phyloP scores from a whole-genome alignment of 768 basidiomycete species.

The Amanita pseudoporphyria region DNA sequence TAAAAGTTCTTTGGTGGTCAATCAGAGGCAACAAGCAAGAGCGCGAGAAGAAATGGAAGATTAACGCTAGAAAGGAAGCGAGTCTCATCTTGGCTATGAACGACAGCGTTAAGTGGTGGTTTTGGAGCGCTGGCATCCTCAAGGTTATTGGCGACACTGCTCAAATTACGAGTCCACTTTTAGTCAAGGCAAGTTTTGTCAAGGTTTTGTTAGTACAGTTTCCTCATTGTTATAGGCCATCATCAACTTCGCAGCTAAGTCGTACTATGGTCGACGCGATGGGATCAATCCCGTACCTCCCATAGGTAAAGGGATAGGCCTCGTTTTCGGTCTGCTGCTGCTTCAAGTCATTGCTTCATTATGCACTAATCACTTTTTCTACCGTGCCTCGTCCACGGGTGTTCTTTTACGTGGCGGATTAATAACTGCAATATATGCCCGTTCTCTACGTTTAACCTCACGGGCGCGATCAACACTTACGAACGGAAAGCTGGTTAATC shows the following conservation, averaged over 20 bases:
- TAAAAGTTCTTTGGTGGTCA: constrained; percentile 51
- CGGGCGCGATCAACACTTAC: constrained; percentile 72
- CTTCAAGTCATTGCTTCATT: constrained; percentile 63
- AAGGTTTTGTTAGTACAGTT: not conserved
- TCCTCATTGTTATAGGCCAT: constrained; percentile 35
- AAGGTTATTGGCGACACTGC: constrained; percentile 61
- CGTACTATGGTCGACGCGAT: constrained; percentile 38
- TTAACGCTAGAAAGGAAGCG: constrained; percentile 49
- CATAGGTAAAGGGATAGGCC: constrained; percentile 58
- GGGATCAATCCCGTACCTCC: constrained; percentile 26
- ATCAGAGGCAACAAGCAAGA: constrained; percentile 40
- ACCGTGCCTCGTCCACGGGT: constrained; percentile 61
- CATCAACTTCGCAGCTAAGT: constrained; percentile 58
- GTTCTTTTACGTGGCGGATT: constrained; percentile 78
- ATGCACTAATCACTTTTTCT: constrained; percentile 77
- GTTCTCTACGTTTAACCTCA: constrained; percentile 66
- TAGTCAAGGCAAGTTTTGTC: constrained; percentile 56
- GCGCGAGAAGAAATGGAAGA: constrained; percentile 56
- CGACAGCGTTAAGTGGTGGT: constrained; percentile 68
- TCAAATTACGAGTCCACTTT: constrained; percentile 63
- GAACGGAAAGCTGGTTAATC: constrained; percentile 87
- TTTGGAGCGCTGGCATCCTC: constrained; percentile 61
- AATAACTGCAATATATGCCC: constrained; percentile 79
- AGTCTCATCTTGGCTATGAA: constrained; percentile 66
- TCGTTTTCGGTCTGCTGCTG: constrained; percentile 57